Base-by-base conservation (phyloP, 2,329 filamentous ascomycete genomes). In the Aspergillus texensis region DNA sequence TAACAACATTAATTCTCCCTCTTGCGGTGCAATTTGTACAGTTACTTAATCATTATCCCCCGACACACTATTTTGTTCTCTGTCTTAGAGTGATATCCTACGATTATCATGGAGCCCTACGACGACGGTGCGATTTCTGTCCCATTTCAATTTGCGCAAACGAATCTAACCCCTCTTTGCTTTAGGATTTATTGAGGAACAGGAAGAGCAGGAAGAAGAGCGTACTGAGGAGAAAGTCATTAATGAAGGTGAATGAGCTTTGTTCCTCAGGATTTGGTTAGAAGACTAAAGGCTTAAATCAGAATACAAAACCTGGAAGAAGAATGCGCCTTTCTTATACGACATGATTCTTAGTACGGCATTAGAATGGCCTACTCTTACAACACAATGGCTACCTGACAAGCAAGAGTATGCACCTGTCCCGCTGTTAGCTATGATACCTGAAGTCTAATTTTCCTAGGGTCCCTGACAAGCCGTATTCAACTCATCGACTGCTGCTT, bases 231-330 rank as follows among this genome's bases (percentile, higher is more conserved):
- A 96, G 80, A 93, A 96, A 80, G 85, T 96, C 65, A 93, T 98
- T 80, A 98, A 98, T 72, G 95, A 99, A 83, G 91, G 91, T 91
- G 82, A 57, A 39, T 30, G 12, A 46, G 24, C 39, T 11, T 36
- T 56, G 43, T 11, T 57, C 19, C 28, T 19, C 26, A 12, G 10
- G 16, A 28, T 41, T 53, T 30, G 24, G 10, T 4, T 26, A 3
- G 36, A 10, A n/a, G 52, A 53, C 28, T 52, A 21, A 46, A 21
- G n/a, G 21, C 34, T 8, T 28, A 19, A 26, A 41, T 46, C 72
- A 93, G 95, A 99, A 79, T 99, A 99, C 87, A 99, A 99, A 80
- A 97, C 94, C 69, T 99, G 95, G 95, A 99, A 99, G 86, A 99
- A 99, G 85, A 99, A 99, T 81, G 93, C 92, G 68, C 94, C 95